These are phyloP conservation scores for Pachyrhizus erosus DNA, from an alignment of 306 rosid species.

Conservation along the genomic window DNA sequence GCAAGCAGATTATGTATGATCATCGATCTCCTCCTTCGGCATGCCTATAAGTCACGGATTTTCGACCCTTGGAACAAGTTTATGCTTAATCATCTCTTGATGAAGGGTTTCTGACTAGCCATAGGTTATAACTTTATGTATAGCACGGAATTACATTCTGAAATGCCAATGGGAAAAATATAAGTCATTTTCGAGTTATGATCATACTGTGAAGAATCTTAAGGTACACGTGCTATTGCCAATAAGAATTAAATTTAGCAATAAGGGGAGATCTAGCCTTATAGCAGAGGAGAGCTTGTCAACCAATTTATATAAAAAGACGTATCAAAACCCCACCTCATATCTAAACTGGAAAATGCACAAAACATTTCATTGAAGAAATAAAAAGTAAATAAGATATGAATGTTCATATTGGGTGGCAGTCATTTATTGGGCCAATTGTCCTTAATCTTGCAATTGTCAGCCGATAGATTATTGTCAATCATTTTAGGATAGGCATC, in stretches of 20 bases:
- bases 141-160: constrained; percentile 18
- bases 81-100: constrained; percentile 35
- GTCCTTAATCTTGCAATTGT: constrained; percentile 2
- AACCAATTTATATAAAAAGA: constrained; percentile 20
- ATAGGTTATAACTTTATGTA: constrained; percentile 14
- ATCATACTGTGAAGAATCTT: constrained; percentile 46
- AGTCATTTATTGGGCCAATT: constrained; percentile 22
- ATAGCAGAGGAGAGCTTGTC: constrained; percentile 30
- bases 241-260: constrained; percentile 26
- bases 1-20: not conserved
- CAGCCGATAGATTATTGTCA: not conserved
- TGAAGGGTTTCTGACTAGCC: constrained; percentile 15
- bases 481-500: constrained; percentile 28
- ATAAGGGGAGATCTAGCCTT: not conserved
- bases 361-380: constrained; percentile 16
- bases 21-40: not conserved
- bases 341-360: not conserved
- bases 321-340: not conserved
- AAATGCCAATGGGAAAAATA: constrained; percentile 27
- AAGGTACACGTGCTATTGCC: constrained; percentile 38
- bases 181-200: constrained; percentile 24
- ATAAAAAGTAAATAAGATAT: not conserved
- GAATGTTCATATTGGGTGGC: constrained; percentile 12
- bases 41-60: constrained; percentile 13
- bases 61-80: constrained; percentile 30